Conservation (phyloP, 2,329 filamentous ascomycete genomes). For the Mariannaea sp. region DNA sequence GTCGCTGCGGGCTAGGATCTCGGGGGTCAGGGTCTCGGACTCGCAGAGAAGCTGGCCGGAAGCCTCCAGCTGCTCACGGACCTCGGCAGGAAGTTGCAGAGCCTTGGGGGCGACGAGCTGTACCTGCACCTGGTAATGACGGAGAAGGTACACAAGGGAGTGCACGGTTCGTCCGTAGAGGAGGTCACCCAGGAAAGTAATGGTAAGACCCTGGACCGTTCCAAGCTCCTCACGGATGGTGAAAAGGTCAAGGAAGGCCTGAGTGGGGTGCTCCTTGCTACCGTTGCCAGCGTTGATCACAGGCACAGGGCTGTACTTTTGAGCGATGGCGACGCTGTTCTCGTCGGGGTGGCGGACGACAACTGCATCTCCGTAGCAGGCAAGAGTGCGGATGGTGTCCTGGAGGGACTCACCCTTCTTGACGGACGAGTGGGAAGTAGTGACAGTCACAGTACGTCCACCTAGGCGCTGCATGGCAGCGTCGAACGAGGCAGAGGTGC, state of each 20-base stretch:
- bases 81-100: constrained; percentile 75
- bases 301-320: constrained; percentile 86
- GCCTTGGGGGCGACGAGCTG: constrained; percentile 87
- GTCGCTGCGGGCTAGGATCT: constrained; percentile 84
- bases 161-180: constrained; percentile 93
- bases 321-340: constrained; percentile 77
- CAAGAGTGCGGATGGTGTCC: constrained; percentile 91
- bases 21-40: constrained; percentile 78
- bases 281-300: constrained; percentile 98
- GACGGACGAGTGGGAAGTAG: constrained; percentile 84
- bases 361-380: constrained; percentile 91
- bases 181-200: constrained; percentile 94
- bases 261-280: constrained; percentile 93
- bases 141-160: constrained; percentile 90
- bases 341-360: constrained; percentile 94
- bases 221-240: constrained; percentile 97
- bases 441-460: constrained; percentile 80
- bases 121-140: constrained; percentile 92
- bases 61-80: constrained; percentile 71
- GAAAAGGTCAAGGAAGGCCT: constrained; percentile 96
- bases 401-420: constrained; percentile 94
- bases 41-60: constrained; percentile 80
- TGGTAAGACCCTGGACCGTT: constrained; percentile 91
- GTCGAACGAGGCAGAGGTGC: constrained; percentile 95
- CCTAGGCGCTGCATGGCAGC: constrained; percentile 98